Base-by-base conservation (phyloP, 1,139 yeast genomes). In the Scheffersomyces titani region DNA sequence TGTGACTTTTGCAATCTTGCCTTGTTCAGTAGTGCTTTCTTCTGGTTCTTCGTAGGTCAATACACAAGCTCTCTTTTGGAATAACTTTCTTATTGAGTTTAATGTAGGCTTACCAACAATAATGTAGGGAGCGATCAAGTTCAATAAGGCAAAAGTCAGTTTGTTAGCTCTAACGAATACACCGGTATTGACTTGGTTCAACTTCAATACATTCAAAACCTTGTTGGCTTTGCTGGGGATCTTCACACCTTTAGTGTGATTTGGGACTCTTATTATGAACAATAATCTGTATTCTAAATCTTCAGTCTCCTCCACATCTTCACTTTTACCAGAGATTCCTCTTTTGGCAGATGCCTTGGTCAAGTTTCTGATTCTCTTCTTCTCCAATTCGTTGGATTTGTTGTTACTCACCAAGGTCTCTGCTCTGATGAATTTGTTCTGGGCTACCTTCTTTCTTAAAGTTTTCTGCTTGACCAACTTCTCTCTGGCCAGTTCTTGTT, bases 31-130 rank as follows among this genome's bases (percentile, higher is more conserved):
- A 6, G 72, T 74, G 46, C 73, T 81, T 19, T 67, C 71, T 9
- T 73, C 74, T 40, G 73, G 82, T 46, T 68, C 73, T 22, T 67
- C 74, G 18, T 70, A 69, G 53, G 77, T 68, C 58, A 77, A 71
- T 51, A 88, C 81, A 56, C 84, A 81, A 20, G 92, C 90, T 80
- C 94, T 85, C 75, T 89, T 89, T 71, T 88, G 93, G 67, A 89
- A 80, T 61, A 89, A 75, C 63, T 87, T 83, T 76, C 94, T 86
- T 57, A 89, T 84, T 2, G 92, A 86, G 47, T 82, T 78, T 67
- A 88, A 76, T 18, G 91, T 86, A 56, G 96, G 96, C 59, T 78
- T 78, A 49, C 96, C 96, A 62, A 87, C 80, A 52, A 88, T 88
- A 51, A 89, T 80, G 68, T 88, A 89, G 53, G 94, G 94, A 19